These are phyloP conservation scores for Jimgerdemannia lactiflua DNA, from an alignment of 192 early-diverging fungal species.

Conservation along the genomic window DNA sequence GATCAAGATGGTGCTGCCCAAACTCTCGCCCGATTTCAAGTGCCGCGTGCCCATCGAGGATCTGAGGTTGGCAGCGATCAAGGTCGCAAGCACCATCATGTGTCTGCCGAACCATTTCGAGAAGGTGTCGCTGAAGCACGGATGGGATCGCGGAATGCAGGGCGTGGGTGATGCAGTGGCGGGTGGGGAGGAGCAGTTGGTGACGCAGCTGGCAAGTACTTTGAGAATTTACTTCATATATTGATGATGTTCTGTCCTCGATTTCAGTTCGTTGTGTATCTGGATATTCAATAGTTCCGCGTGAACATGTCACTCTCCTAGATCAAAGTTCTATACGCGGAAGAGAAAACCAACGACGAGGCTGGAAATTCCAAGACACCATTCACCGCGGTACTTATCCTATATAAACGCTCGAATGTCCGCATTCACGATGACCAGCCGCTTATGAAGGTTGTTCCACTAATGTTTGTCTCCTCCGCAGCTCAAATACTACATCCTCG, in stretches of 20 bases:
- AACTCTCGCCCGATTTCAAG: constrained; percentile 29
- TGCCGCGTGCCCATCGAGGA: constrained; percentile 52
- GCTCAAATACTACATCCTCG: constrained; percentile 67
- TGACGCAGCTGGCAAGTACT: constrained; percentile 47
- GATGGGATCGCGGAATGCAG: constrained; percentile 46
- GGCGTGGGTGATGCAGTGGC: constrained; percentile 32
- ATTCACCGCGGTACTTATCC: neutral
- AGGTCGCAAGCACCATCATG: constrained; percentile 60
- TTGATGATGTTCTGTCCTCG: neutral
- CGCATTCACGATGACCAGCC: neutral
- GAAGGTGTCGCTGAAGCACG: constrained; percentile 48
- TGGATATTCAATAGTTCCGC: neutral
- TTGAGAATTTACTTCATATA: neutral
- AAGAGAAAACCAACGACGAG: constrained; percentile 3
- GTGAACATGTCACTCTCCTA: neutral
- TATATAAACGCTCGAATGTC: neutral
- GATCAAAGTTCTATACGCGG: constrained; percentile 33
- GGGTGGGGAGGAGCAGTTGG: constrained; percentile 41
- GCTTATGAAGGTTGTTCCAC: constrained; percentile 3
- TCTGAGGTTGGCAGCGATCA: constrained; percentile 62
- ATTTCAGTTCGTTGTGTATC: neutral
- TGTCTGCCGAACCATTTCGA: constrained; percentile 71
- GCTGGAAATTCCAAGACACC: neutral
- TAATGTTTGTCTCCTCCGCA: constrained; percentile 7
- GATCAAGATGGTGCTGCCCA: constrained; percentile 59